Evolutionary conservation across 495 filamentous ascomycete species (phyloP).

Genomic region (Neurospora sp.): DNA sequence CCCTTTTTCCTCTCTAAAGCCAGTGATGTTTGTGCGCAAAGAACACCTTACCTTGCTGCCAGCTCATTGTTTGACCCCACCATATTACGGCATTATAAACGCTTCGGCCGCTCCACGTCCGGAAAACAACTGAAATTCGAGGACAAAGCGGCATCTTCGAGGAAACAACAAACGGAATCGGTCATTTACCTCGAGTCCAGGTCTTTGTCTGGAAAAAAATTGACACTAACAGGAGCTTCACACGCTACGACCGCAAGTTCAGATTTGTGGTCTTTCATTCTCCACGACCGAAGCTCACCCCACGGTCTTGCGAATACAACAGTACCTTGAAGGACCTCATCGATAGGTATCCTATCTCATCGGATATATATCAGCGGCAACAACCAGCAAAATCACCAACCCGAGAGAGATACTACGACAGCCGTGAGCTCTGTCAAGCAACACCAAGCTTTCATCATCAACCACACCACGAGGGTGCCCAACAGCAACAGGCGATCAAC

Average conservation of each 20-base stretch:
- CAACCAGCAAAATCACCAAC: neutral
- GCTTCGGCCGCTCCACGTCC: neutral
- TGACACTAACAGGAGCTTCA: neutral
- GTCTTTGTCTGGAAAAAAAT: neutral
- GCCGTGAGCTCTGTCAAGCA: neutral
- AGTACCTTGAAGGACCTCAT: neutral
- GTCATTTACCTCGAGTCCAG: neutral
- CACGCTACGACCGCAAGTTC: neutral
- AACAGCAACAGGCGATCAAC: neutral
- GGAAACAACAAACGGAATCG: neutral
- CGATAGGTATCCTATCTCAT: neutral
- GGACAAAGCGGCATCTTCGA: neutral
- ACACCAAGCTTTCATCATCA: neutral
- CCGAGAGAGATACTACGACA: neutral
- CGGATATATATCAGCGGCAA: neutral
- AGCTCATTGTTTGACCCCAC: neutral
- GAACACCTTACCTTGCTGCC: neutral
- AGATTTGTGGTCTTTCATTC: neutral
- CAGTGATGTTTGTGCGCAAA: neutral
- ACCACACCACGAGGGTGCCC: neutral
- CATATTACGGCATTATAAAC: neutral
- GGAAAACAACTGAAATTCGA: neutral
- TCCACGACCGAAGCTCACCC: neutral
- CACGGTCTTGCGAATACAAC: neutral
- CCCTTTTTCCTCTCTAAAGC: neutral